Evolutionary conservation across 148 eudicot genomes (phyloP).

Genomic region (Arctostaphylos glauca): DNA sequence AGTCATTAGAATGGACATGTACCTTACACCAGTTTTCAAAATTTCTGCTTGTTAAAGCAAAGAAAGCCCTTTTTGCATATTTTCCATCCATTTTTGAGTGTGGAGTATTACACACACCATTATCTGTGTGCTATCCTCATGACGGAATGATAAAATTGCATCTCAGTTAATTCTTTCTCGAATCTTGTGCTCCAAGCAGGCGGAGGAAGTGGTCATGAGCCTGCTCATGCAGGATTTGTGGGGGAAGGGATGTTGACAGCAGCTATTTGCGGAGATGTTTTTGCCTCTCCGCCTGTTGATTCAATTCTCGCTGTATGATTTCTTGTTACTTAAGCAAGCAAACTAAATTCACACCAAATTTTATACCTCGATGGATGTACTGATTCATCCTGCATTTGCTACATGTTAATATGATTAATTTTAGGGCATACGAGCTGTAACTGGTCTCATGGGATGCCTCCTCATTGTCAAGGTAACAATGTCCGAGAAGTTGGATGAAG

Average conservation of each 20-base stretch:
- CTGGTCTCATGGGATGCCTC: constrained; percentile 90
- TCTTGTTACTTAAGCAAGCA: constrained; percentile 6
- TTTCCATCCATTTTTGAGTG: background rate
- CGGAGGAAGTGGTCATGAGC: constrained; percentile 99
- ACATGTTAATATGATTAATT: constrained; percentile 16
- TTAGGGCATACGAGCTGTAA: constrained; percentile 95
- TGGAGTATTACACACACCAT: background rate
- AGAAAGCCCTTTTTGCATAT: background rate
- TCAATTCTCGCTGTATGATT: constrained; percentile 87
- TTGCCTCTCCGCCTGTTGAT: constrained; percentile 92
- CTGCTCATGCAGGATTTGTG: constrained; percentile 97
- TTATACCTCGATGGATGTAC: constrained; percentile 2
- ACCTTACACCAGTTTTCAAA: background rate
- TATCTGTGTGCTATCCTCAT: background rate
- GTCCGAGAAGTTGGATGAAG: background rate
- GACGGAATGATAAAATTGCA: background rate
- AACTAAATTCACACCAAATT: background rate
- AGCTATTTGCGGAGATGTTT: constrained; percentile 94
- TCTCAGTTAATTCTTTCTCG: background rate
- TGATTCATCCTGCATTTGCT: constrained; percentile 3
- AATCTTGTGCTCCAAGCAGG: constrained; percentile 35
- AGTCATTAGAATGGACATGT: background rate
- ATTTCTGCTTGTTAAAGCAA: background rate
- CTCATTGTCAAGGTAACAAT: constrained; percentile 80
- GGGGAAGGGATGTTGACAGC: constrained; percentile 99